Conservation (phyloP, 1,284 basidiomycete genomes). For the Microbotryum lychnidis-dioicae region DNA sequence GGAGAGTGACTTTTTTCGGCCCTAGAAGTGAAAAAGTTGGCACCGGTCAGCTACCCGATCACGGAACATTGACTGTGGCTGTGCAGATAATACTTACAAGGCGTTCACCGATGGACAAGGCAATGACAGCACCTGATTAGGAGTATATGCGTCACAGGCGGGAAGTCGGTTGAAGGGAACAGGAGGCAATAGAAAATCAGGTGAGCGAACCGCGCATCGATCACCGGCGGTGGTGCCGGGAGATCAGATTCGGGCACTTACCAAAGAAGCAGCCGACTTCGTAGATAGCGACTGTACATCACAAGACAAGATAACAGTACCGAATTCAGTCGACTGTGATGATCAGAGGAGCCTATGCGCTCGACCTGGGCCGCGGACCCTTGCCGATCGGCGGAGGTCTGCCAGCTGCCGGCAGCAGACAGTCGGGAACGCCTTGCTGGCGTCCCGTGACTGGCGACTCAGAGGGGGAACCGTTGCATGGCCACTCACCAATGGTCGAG, state of each 20-base stretch:
- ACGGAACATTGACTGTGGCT: background rate
- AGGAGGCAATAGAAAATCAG: too few relatives aligned
- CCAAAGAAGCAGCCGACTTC: constrained; percentile 38
- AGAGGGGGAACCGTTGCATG: background rate
- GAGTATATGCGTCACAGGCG: background rate
- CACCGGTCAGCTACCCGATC: background rate
- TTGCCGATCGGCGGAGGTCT: too few relatives aligned
- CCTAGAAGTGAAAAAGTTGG: background rate
- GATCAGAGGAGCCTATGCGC: too few relatives aligned
- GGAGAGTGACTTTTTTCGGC: constrained; percentile 34
- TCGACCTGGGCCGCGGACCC: too few relatives aligned
- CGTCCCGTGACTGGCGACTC: too few relatives aligned
- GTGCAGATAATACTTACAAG: constrained; percentile 13
- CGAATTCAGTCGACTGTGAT: too few relatives aligned
- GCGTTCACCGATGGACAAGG: constrained; percentile 36
- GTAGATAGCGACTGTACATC: constrained; percentile 34
- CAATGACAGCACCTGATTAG: constrained; percentile 23
- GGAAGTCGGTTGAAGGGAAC: too few relatives aligned
- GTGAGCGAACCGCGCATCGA: too few relatives aligned
- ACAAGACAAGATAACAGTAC: background rate
- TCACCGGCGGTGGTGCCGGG: background rate
- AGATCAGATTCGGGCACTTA: background rate
- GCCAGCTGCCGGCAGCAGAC: too few relatives aligned
- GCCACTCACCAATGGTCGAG: constrained; percentile 32
- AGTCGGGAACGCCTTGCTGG: too few relatives aligned